A percentile compares a stretch with the other conserved stretches of the same genome.
phyloP scores from a whole-genome alignment of 371 early-diverging fungal species.

The Mucor irregularis region DNA sequence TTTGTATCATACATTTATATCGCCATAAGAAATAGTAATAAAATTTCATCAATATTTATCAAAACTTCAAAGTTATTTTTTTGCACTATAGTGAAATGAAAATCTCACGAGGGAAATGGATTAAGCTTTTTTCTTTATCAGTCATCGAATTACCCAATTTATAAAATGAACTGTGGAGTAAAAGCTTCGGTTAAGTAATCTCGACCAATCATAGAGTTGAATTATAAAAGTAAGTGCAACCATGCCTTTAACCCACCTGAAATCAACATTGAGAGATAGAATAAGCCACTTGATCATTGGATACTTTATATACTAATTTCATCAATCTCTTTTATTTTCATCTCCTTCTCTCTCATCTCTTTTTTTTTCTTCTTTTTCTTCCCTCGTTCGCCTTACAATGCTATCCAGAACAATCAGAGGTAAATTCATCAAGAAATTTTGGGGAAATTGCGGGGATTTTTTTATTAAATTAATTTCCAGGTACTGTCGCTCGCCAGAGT shows the following conservation, averaged over 20 bases:
- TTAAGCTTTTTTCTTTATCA: too few relatives aligned
- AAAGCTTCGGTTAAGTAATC: not conserved
- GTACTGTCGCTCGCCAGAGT: not conserved
- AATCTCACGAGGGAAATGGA: too few relatives aligned
- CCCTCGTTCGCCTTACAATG: not conserved
- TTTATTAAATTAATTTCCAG: not conserved
- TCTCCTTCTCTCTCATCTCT: not conserved
- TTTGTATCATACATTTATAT: too few relatives aligned
- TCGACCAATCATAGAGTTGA: too few relatives aligned
- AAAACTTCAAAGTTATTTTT: too few relatives aligned
- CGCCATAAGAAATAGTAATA: too few relatives aligned
- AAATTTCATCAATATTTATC: too few relatives aligned
- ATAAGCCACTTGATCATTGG: not conserved
- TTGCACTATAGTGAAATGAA: too few relatives aligned
- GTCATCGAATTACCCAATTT: not conserved
- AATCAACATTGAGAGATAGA: constrained; percentile 1
- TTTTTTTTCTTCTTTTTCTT: not conserved
- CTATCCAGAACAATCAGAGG: not conserved
- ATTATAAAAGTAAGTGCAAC: not conserved
- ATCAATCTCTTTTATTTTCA: not conserved
- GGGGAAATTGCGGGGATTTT: too few relatives aligned
- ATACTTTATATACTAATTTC: too few relatives aligned
- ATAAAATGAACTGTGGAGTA: not conserved
- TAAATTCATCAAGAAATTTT: not conserved
- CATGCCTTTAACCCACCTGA: constrained; percentile 9